Conservation (phyloP, 2,329 filamentous ascomycete species). For the Trichoderma endophyticum region DNA sequence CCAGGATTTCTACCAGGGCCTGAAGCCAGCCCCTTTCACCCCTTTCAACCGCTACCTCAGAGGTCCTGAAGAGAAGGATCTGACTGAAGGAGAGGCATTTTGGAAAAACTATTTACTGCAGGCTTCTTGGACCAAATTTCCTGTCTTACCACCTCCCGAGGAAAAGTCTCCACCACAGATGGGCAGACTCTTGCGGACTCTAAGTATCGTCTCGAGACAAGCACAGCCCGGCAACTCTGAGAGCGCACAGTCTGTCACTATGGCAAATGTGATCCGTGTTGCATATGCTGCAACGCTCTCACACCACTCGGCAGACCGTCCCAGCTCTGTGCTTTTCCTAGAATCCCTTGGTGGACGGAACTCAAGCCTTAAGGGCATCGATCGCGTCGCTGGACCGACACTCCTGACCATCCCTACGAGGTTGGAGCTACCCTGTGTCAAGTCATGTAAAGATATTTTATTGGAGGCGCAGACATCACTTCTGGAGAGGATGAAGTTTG, state of each 20-base stretch:
- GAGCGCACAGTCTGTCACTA: background rate
- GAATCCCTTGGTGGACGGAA: background rate
- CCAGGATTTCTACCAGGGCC: background rate
- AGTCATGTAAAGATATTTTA: background rate
- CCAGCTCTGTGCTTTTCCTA: background rate
- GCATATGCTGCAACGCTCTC: background rate
- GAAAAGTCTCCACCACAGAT: background rate
- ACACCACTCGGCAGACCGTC: background rate
- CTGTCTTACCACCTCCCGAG: background rate
- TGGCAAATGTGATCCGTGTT: conserved; percentile 4
- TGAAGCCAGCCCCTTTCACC: background rate
- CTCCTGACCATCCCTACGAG: background rate
- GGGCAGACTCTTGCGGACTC: background rate
- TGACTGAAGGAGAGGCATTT: background rate
- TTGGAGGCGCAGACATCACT: background rate
- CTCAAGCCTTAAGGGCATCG: background rate
- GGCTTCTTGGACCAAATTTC: background rate
- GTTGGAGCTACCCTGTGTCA: background rate
- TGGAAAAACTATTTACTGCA: background rate
- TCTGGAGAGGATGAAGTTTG: background rate
- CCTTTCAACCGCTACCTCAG: background rate
- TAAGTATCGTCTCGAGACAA: background rate
- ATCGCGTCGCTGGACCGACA: conserved; percentile 2
- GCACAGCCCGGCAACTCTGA: background rate
- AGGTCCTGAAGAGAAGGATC: background rate